Evolutionary conservation across 2,329 filamentous ascomycete species (phyloP), one percentile per base, ranked within the genome.

Genomic region (Paecilomyces dactylethromorphus): DNA sequence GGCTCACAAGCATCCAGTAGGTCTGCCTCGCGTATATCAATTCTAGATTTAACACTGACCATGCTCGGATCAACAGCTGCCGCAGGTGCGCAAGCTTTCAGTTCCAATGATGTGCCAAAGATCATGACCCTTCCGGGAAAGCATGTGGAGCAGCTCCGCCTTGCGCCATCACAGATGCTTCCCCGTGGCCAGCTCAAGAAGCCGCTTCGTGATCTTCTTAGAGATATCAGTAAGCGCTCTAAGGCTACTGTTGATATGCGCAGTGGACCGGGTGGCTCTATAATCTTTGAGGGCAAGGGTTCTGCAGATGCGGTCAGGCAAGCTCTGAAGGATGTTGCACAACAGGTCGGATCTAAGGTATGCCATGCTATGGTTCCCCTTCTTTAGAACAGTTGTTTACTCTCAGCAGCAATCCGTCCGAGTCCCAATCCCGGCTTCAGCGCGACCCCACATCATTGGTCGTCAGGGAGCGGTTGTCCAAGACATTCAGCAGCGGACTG

Each of bases 161-260:
- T 96, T 60, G 86, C 88, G 57, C 86, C 89, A 8, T 84, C 87
- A 53, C 88, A 94, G 71, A 84, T 97, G 71, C 83, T 90, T 53
- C 87, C 91, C 18, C 85, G 88, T 51, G 81, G 79, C 60, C 87
- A 96, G 73, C 80, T 97, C 69, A 95, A 90, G 81, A 91, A 91
- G 66, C 91, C 93, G 7, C 82, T 97, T 56, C 81, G 86, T 32
- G 93, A 97, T 65, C 87, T 94, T 64, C 80, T 97, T 70, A 90
- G 91, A 72, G 92, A 97, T 64, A 90, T 97, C 77, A 97, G 96
- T 78, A 90, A 89, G 76, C 90, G 89, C 71, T 96, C 91, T 61
- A 92, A 93, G 72, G 92, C 92, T 59, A 90, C 86, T 66, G 85
- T 99, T 65, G 87, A 89, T 65, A 88, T 92, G 82, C 85, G 85